A percentile compares a stretch with the other conserved stretches of the same genome.
Evolutionary conservation across 352 stramenopile genomes (phyloP).

Genomic region (Phytophthora pinifolia): DNA sequence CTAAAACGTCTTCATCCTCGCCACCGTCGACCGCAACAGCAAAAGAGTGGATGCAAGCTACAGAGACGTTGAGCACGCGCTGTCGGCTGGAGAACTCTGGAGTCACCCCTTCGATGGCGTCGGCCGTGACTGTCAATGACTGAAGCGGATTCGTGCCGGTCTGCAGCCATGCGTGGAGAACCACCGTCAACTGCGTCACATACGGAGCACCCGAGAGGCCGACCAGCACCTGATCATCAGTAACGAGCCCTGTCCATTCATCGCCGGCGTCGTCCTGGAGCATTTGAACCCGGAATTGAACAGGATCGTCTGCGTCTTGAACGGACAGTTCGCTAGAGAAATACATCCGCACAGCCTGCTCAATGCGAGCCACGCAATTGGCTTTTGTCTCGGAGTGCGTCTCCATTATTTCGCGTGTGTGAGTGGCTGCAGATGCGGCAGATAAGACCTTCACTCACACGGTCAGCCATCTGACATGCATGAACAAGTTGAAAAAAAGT

Average conservation of each 20-base stretch:
- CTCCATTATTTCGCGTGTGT: slow-evolving; percentile 3
- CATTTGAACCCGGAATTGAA: slow-evolving; percentile 45
- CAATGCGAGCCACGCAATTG: slow-evolving; percentile 4
- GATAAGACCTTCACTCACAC: too few relatives aligned
- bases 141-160: slow-evolving; percentile 37
- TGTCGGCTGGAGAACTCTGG: slow-evolving; percentile 34
- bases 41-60: slow-evolving; percentile 24
- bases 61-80: slow-evolving; percentile 29
- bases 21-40: slow-evolving; percentile 6
- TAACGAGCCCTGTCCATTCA: not conserved
- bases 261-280: slow-evolving; percentile 15
- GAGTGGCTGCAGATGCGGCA: too few relatives aligned
- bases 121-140: slow-evolving; percentile 8
- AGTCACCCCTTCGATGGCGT: slow-evolving; percentile 39
- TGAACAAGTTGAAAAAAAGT: too few relatives aligned
- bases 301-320: slow-evolving; percentile 37
- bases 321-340: slow-evolving; percentile 27
- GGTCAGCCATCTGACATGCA: too few relatives aligned
- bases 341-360: slow-evolving; percentile 22
- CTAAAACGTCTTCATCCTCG: not conserved
- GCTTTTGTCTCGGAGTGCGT: not conserved
- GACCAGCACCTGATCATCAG: slow-evolving; percentile 12
- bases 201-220: slow-evolving; percentile 32
- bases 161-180: slow-evolving; percentile 44
- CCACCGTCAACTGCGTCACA: slow-evolving; percentile 43